These are phyloP conservation scores for Celoporthe dispersa DNA, from an alignment of 2,329 filamentous ascomycete genomes.

Conservation along the genomic window DNA sequence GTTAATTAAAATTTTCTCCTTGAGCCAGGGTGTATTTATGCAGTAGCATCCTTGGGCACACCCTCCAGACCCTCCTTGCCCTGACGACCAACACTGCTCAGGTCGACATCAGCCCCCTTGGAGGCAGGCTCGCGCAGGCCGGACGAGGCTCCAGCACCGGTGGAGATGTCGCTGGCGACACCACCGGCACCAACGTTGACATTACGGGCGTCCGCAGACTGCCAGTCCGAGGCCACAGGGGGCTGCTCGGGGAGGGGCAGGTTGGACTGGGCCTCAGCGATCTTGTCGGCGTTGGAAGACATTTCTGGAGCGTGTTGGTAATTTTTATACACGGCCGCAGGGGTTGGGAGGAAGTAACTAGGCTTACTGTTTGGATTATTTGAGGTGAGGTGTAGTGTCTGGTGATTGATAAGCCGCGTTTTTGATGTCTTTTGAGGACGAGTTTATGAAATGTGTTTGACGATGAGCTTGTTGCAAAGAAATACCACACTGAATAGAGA, in stretches of 20 bases:
- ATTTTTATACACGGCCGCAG: background rate
- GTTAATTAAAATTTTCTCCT: background rate
- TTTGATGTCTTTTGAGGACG: background rate
- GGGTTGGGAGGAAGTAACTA: background rate
- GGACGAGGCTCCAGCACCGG: slow-evolving; percentile 50
- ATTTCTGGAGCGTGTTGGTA: slow-evolving; percentile 36
- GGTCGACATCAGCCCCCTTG: slow-evolving; percentile 56
- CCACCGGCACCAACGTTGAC: slow-evolving; percentile 73
- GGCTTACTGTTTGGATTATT: slow-evolving; percentile 20
- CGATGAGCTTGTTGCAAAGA: slow-evolving; percentile 11
- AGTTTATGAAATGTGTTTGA: slow-evolving; percentile 6
- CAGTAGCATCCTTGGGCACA: slow-evolving; percentile 64
- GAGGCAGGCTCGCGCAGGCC: slow-evolving; percentile 65
- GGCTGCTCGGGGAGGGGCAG: slow-evolving; percentile 81
- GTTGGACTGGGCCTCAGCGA: slow-evolving; percentile 71
- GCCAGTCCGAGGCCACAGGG: slow-evolving; percentile 76
- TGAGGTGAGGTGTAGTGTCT: background rate
- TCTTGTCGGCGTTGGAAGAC: slow-evolving; percentile 65
- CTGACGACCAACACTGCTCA: slow-evolving; percentile 67
- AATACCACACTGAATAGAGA: background rate
- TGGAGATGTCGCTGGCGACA: slow-evolving; percentile 56
- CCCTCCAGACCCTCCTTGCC: slow-evolving; percentile 61
- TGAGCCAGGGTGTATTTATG: slow-evolving; percentile 28
- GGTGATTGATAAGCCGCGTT: background rate
- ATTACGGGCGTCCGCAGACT: slow-evolving; percentile 69